Evolutionary conservation across 176 grass and related monocot species (phyloP).

Genomic region (Zea luxurians): DNA sequence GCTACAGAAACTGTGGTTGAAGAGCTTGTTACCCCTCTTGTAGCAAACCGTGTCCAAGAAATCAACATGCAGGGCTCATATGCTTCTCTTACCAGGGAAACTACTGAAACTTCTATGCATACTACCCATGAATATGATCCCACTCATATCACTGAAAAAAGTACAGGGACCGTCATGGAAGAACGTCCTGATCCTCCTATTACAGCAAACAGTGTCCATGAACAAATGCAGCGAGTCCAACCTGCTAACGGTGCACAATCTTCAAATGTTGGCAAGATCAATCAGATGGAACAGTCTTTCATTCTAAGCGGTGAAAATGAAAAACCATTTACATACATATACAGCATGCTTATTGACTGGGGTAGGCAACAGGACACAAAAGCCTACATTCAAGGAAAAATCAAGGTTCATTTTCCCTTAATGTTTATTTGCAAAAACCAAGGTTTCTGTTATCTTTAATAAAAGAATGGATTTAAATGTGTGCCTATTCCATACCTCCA

Average conservation of each 20-base stretch:
- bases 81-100: conserved; percentile 42
- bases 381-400: conserved; percentile 66
- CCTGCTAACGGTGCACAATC: background rate
- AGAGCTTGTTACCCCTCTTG: conserved; percentile 33
- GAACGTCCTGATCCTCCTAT: conserved; percentile 30
- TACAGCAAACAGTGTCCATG: conserved; percentile 31
- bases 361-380: conserved; percentile 43
- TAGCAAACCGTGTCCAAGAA: conserved; percentile 36
- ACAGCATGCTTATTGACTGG: conserved; percentile 66
- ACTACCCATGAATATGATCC: conserved; percentile 13
- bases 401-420: conserved; percentile 62
- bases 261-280: conserved; percentile 35
- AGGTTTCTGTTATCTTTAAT: background rate
- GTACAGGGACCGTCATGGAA: conserved; percentile 28
- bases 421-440: conserved; percentile 14
- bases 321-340: conserved; percentile 83
- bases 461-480: background rate
- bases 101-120: conserved; percentile 34
- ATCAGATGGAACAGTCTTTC: conserved; percentile 42
- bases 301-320: conserved; percentile 65
- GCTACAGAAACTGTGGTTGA: conserved; percentile 33
- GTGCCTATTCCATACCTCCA: conserved; percentile 16
- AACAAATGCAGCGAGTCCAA: conserved; percentile 33
- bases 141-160: conserved; percentile 30
- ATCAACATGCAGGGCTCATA: conserved; percentile 37